phyloP scores from a whole-genome alignment of 352 stramenopile genomes.

The Phytophthora macrochlamydospora region DNA sequence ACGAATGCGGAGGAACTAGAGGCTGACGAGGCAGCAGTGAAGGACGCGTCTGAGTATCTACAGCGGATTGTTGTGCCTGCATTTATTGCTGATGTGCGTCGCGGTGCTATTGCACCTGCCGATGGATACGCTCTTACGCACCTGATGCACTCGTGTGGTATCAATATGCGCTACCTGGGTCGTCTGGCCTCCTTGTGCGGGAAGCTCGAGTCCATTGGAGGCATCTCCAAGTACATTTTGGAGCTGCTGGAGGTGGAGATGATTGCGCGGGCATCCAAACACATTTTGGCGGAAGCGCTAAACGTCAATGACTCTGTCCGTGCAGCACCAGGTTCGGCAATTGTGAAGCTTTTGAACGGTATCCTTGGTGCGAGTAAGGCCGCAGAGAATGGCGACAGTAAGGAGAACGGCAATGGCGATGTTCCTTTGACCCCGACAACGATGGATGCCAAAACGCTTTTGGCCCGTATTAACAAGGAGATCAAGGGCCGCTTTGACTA shows the following conservation, averaged over 20 bases:
- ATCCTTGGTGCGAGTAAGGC: conserved; percentile 62
- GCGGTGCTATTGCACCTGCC: conserved; percentile 75
- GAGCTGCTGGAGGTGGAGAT: conserved; percentile 97
- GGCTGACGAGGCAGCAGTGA: conserved; percentile 72
- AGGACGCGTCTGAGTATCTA: conserved; percentile 83
- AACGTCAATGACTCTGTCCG: conserved; percentile 65
- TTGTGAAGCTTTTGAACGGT: conserved; percentile 87
- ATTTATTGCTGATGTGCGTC: conserved; percentile 86
- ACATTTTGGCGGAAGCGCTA: conserved; percentile 76
- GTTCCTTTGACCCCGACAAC: conserved; percentile 15
- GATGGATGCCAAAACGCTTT: conserved; percentile 56
- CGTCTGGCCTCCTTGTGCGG: conserved; percentile 88
- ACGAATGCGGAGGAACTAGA: conserved; percentile 65
- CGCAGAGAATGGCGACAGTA: conserved; percentile 10
- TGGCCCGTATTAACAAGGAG: conserved; percentile 61
- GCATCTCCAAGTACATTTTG: conserved; percentile 93
- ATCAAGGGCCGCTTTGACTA: conserved; percentile 85
- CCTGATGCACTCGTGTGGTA: conserved; percentile 94
- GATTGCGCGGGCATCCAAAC: conserved; percentile 92
- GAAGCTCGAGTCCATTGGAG: conserved; percentile 86
- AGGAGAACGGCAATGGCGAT: conserved; percentile 26
- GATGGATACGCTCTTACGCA: conserved; percentile 94
- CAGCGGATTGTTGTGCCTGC: conserved; percentile 87
- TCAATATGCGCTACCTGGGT: conserved; percentile 98
- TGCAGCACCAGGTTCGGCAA: conserved; percentile 68